Evolutionary conservation across 257 asterid genomes (phyloP), one percentile per base, ranked within the genome.

Genomic region (Solanum megistacrolobum): DNA sequence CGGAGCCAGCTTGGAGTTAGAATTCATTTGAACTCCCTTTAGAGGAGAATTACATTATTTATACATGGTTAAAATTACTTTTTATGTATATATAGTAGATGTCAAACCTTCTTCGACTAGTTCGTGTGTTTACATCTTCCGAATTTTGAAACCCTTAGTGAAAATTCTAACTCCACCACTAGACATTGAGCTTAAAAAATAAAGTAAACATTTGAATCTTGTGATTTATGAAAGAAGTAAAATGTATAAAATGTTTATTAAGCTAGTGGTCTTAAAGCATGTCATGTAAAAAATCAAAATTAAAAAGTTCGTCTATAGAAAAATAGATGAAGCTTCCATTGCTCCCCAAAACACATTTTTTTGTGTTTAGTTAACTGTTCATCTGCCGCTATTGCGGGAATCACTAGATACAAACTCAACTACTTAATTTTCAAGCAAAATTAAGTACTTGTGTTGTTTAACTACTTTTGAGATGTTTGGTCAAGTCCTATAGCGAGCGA

Each of bases 81-180:
- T 48, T 14, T 48, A 48, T 14, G 60, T 14, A 48, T 48, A 46
- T 46, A 48, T 14, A 55, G n/a, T 55, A 55, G 0, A 55, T 55
- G 1, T 55, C 25, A 21, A 58, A 58, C 5, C 5, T 20, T 58
- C 5, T 58, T 8, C 11, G 0, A 7, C 27, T 58, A 58, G 11
- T 58, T 58, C 5, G 5, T 20, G 2, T 55, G 25, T 58, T 58
- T 7, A 58, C 66, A 20, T 7, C 5, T 58, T 21, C 25, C 7
- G 0, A 48, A 55, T 55, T 55, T 55, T 55, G 27, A 58, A 58
- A 58, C 1, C 1, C 5, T 58, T 7, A 3, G 12, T 3, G 1
- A 58, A 21, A 7, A 58, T 58, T 21, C 1, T 3, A 0, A 1
- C 25, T 20, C 0, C 25, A 0, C 12, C 11, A 60, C 6, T 23